Conservation (phyloP, 495 filamentous ascomycete genomes). For the Astrothelium subdiscretum region DNA sequence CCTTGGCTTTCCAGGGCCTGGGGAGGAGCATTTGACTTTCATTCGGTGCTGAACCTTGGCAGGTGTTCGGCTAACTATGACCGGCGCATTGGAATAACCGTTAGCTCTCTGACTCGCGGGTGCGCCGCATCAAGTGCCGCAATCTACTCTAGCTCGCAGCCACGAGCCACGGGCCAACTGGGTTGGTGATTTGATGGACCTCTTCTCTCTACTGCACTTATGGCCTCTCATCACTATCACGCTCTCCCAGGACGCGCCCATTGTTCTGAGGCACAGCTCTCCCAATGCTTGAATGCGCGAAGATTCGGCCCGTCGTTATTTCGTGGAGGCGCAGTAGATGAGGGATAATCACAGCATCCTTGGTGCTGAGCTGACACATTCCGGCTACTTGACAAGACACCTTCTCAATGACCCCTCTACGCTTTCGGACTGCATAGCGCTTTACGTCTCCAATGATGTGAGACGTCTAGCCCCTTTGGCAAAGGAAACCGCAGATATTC, state of each 20-base stretch:
- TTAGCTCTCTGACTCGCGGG: background rate
- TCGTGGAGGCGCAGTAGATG: background rate
- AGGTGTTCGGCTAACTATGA: background rate
- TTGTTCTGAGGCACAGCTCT: background rate
- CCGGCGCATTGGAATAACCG: background rate
- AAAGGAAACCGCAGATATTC: background rate
- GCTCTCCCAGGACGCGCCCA: background rate
- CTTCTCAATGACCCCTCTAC: background rate
- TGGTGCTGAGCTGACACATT: background rate
- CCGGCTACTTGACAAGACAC: background rate
- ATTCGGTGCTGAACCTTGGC: too few relatives aligned
- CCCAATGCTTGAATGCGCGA: background rate
- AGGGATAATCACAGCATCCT: background rate
- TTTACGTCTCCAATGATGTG: background rate
- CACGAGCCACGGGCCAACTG: background rate
- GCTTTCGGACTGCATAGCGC: background rate
- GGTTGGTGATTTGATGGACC: constrained; percentile 1
- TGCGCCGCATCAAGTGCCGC: constrained; percentile 1
- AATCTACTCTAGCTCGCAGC: background rate
- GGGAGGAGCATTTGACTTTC: too few relatives aligned
- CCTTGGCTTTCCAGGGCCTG: too few relatives aligned
- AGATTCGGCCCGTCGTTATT: background rate
- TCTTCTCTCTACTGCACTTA: constrained; percentile 1
- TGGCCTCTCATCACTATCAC: constrained; percentile 2
- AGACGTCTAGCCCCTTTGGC: background rate